Percentiles rank a stretch among this genome's conserved stretches.
phyloP scores from a whole-genome alignment of 2,329 filamentous ascomycete species.

The Tolypocladium guangdongense region DNA sequence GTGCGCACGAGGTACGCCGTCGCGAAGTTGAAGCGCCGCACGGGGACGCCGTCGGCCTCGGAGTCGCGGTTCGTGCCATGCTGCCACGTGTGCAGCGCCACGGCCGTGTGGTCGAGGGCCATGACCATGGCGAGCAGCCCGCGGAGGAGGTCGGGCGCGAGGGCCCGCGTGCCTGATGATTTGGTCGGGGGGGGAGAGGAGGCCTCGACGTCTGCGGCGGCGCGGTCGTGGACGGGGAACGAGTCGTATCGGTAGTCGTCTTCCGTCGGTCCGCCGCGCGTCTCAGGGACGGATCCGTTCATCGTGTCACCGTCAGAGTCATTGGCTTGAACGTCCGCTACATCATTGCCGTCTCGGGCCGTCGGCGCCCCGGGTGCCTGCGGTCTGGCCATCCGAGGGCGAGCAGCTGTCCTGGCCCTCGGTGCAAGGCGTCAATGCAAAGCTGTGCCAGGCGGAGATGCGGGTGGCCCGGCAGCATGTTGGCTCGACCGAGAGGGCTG shows the following conservation, averaged over 20 bases:
- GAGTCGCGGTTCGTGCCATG: slow-evolving; percentile 25
- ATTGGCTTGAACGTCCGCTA: not conserved
- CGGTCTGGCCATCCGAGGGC: not conserved
- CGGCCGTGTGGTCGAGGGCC: slow-evolving; percentile 31
- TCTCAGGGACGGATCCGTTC: not conserved
- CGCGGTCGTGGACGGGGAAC: slow-evolving; percentile 4
- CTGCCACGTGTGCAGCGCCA: slow-evolving; percentile 27
- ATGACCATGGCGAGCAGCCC: slow-evolving; percentile 33
- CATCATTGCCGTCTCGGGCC: not conserved
- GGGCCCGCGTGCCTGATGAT: slow-evolving; percentile 14
- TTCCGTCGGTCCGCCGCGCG: not conserved
- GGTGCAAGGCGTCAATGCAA: not conserved
- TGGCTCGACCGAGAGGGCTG: not conserved
- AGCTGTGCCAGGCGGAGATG: not conserved
- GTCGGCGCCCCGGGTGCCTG: not conserved
- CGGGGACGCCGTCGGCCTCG: slow-evolving; percentile 23
- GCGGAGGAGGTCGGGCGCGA: slow-evolving; percentile 33
- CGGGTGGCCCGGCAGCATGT: not conserved
- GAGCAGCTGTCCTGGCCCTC: not conserved
- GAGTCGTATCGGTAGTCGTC: slow-evolving; percentile 9
- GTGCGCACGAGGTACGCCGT: slow-evolving; percentile 27
- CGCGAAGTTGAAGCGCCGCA: slow-evolving; percentile 26
- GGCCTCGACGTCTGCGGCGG: not conserved
- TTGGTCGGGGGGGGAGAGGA: not conserved
- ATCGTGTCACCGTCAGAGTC: not conserved